A percentile compares a stretch with the other conserved stretches of the same genome.
Conservation (phyloP, 352 stramenopile genomes). For the Aphanomyces astaci region DNA sequence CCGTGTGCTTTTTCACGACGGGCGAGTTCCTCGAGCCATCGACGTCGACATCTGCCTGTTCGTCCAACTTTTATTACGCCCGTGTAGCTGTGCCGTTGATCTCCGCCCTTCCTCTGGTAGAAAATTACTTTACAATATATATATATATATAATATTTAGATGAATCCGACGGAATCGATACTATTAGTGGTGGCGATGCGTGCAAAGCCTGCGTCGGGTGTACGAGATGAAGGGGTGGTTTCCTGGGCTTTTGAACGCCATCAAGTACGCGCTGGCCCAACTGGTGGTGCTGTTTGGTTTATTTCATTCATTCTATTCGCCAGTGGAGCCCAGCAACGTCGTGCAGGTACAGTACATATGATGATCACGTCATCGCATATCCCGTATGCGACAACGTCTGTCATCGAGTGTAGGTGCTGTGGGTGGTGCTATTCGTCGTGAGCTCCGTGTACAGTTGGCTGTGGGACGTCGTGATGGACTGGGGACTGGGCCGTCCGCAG, state of each 20-base stretch:
- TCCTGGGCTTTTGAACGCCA: conserved; percentile 93
- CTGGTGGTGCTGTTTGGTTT: conserved; percentile 76
- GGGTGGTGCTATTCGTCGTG: conserved; percentile 69
- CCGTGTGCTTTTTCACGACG: conserved; percentile 91
- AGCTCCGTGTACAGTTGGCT: conserved; percentile 79
- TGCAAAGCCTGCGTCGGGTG: conserved; percentile 93
- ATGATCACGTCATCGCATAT: too few relatives aligned
- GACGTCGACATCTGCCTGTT: neutral
- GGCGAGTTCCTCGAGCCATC: conserved; percentile 80
- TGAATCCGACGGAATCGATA: too few relatives aligned
- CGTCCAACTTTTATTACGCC: conserved; percentile 83
- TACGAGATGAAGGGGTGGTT: conserved; percentile 92
- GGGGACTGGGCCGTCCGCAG: conserved; percentile 65
- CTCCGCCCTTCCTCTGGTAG: conserved; percentile 85
- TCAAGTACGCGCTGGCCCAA: conserved; percentile 90
- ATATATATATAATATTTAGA: too few relatives aligned
- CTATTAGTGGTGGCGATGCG: conserved; percentile 90
- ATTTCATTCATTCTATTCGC: conserved; percentile 69
- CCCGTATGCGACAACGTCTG: too few relatives aligned
- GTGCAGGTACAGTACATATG: conserved; percentile 13
- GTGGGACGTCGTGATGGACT: conserved; percentile 84
- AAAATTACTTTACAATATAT: too few relatives aligned
- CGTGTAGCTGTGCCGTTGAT: conserved; percentile 92
- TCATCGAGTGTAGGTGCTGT: conserved; percentile 50
- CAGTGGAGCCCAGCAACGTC: conserved; percentile 4